These are phyloP conservation scores for Penstemon newberryi DNA, from an alignment of 257 asterid species.

Conservation along the genomic window DNA sequence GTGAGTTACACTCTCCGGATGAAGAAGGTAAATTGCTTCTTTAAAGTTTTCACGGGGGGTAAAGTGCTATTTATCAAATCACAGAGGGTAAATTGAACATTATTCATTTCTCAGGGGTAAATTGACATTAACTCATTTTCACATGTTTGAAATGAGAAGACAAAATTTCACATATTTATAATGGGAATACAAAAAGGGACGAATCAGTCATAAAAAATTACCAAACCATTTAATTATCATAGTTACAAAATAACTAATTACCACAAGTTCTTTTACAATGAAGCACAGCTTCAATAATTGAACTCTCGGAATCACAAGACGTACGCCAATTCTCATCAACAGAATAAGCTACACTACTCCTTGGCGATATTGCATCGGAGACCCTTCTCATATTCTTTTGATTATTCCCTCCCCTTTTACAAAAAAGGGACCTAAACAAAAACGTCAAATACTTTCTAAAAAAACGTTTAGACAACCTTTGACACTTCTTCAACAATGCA, in stretches of 20 bases:
- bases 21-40: no score
- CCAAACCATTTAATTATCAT: no score
- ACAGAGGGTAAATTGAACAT: no score
- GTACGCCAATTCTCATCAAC: constrained; percentile 68
- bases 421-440: constrained; percentile 47
- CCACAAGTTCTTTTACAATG: constrained; percentile 87
- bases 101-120: no score
- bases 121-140: no score
- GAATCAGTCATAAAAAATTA: no score
- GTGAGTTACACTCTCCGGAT: no score
- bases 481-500: constrained; percentile 53
- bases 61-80: no score
- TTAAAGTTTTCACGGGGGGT: no score
- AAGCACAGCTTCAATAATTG: constrained; percentile 86
- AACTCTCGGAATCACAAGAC: constrained; percentile 89
- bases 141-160: no score
- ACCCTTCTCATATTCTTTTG: constrained; percentile 27
- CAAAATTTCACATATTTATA: no score
- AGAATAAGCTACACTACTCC: constrained; percentile 64
- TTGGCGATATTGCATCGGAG: constrained; percentile 55
- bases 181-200: no score
- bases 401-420: constrained; percentile 31
- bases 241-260: constrained; percentile 9
- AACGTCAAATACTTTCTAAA: constrained; percentile 51
- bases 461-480: constrained; percentile 47